These are phyloP conservation scores for Agapanthus africanus DNA, from an alignment of 106 monocot genomes.

Conservation along the genomic window DNA sequence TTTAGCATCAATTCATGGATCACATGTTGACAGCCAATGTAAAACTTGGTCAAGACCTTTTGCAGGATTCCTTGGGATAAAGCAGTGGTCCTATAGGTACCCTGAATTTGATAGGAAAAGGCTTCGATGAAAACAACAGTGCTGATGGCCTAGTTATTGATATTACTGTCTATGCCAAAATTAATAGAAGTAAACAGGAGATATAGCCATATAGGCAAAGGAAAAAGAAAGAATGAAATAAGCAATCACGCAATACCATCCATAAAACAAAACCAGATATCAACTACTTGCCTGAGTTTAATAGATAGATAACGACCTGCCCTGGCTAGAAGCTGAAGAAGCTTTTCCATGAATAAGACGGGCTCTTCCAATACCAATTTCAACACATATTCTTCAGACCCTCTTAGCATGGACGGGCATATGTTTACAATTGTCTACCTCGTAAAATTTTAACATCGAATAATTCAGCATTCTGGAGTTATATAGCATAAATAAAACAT, in stretches of 20 bases:
- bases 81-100: neutral
- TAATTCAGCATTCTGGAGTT: neutral
- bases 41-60: neutral
- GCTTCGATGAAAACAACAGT: neutral
- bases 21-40: constrained; percentile 1
- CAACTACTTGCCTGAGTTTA: constrained; percentile 37
- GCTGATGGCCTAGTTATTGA: neutral
- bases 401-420: constrained; percentile 50
- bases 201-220: neutral
- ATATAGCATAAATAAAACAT: neutral
- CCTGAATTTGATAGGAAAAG: neutral
- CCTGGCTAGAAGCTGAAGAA: constrained; percentile 62
- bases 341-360: constrained; percentile 33
- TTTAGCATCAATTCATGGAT: neutral
- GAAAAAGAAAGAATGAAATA: neutral
- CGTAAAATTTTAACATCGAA: neutral
- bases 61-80: neutral
- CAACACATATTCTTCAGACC: constrained; percentile 48
- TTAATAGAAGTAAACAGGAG: neutral
- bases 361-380: constrained; percentile 34
- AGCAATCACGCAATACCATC: neutral
- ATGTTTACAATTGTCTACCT: constrained; percentile 40
- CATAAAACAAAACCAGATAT: neutral
- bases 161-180: neutral
- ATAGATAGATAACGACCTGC: constrained; percentile 48